These are phyloP conservation scores for Tremellales sp. DNA, from an alignment of 1,284 basidiomycete species.

Conservation along the genomic window DNA sequence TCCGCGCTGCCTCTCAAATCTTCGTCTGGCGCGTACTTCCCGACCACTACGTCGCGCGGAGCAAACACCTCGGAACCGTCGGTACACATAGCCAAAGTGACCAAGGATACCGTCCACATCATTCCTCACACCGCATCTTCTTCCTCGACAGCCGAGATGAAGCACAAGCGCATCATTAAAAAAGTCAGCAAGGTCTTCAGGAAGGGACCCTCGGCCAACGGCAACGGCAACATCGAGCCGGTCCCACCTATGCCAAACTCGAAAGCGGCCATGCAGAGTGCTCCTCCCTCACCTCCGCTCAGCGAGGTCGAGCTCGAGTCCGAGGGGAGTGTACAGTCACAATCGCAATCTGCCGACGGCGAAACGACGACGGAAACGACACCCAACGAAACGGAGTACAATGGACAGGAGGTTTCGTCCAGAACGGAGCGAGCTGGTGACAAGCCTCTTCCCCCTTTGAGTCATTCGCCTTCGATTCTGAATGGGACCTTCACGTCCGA, in stretches of 20 bases:
- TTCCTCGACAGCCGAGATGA: conserved; percentile 1
- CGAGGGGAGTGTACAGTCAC: conserved; percentile 8
- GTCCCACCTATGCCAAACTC: neutral
- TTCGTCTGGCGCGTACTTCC: conserved; percentile 2
- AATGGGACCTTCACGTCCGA: conserved; percentile 25
- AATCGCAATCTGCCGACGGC: too few species aligned
- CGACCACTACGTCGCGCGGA: conserved; percentile 7
- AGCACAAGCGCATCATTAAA: conserved; percentile 22
- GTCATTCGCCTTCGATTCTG: conserved; percentile 19
- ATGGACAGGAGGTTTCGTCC: too few species aligned
- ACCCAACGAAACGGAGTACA: too few species aligned
- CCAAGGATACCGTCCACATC: conserved; percentile 29
- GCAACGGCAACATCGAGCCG: neutral
- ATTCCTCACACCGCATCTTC: conserved; percentile 11
- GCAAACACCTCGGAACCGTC: conserved; percentile 16
- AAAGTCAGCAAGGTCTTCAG: conserved; percentile 35
- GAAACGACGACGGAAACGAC: too few species aligned
- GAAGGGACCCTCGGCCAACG: conserved; percentile 12
- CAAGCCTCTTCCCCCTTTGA: too few species aligned
- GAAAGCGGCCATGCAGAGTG: conserved; percentile 30
- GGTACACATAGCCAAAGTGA: conserved; percentile 41
- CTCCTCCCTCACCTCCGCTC: conserved; percentile 45
- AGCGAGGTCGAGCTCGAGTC: conserved; percentile 27
- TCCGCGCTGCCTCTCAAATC: neutral
- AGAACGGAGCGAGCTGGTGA: too few species aligned